Base-by-base conservation (phyloP, 148 eudicot genomes). In the Fagopyrum homotropicum region DNA sequence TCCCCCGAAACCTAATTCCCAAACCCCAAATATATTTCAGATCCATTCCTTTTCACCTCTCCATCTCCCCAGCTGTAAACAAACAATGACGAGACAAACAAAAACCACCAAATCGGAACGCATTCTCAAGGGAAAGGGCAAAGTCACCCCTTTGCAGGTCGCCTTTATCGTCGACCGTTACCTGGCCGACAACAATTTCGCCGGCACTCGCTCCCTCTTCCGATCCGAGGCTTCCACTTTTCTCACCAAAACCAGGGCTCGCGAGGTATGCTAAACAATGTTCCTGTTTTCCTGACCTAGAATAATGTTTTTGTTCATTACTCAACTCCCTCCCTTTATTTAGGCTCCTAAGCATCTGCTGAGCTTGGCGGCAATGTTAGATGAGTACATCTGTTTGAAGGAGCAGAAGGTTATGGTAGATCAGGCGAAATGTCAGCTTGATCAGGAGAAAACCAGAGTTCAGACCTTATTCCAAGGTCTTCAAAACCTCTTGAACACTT, bases 111-210 rank as follows among this genome's bases (percentile, higher is more conserved):
- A 64, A 40, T 7, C 70, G 16, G 70, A 40, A 6, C 1, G 7
- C 70, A 64, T 30, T 64, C 45, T 40, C 7, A 8, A 30, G 7
- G 70, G 70, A 15, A 64, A 64, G 56, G 93, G 93, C 14, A 86
- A 87, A 68, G 83, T 92, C 0, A 92, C 97, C 0, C 88, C 95
- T 0, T 78, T 86, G 30, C 97, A 92, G 77, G 83, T 92, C 14
- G 97, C 97, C 5, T 92, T 88, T 86, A 77, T 92, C 56, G 91
- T 92, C 22, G 95, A 92, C 48, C 91, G 88, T 0, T 92, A 92
- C 52, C 89, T 92, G 7, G 85, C 86, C 17, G 92, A 87, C 77
- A 87, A 88, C 77, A 80, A 77, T 6, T 88, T 9, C 77, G 10
- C 81, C 40, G 60, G 73, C 2, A 83, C 94, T 26, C 89, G 91